Evolutionary conservation across 345 rosid species (phyloP).

Genomic region (Aethionema arabicum): DNA sequence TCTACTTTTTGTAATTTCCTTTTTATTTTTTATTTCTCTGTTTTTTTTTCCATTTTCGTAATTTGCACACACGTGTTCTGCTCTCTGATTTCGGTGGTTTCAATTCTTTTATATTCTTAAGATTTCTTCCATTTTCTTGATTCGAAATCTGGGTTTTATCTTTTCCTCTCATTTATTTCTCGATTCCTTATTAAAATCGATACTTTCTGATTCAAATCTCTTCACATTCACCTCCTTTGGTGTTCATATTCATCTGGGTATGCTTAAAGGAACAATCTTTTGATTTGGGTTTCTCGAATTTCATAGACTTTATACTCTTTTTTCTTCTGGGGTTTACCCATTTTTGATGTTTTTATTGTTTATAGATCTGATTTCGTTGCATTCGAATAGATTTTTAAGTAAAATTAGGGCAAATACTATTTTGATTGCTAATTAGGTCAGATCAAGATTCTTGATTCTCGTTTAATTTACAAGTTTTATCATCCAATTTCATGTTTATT

Average conservation of each 20-base stretch:
- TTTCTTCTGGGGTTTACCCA: not conserved
- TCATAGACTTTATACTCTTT: slow-evolving; percentile 1
- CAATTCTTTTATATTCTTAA: not conserved
- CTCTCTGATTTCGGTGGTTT: slow-evolving; percentile 11
- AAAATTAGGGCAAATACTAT: not conserved
- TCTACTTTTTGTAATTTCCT: not conserved
- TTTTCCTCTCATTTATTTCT: slow-evolving; percentile 1
- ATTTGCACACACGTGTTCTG: slow-evolving; percentile 18
- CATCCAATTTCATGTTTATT: slow-evolving; percentile 1
- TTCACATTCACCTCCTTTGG: slow-evolving; percentile 13
- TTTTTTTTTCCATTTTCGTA: not conserved
- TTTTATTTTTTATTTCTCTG: not conserved
- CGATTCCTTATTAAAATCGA: not conserved
- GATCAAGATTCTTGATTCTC: slow-evolving; percentile 27
- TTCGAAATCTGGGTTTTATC: slow-evolving; percentile 6
- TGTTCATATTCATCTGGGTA: slow-evolving; percentile 32
- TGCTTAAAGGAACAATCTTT: slow-evolving; percentile 19
- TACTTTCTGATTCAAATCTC: not conserved
- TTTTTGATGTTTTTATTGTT: not conserved
- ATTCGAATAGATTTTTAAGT: not conserved
- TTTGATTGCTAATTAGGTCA: slow-evolving; percentile 10
- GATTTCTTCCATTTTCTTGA: not conserved
- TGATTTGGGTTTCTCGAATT: not conserved
- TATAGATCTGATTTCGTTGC: slow-evolving; percentile 19
- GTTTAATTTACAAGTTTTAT: not conserved